These are phyloP conservation scores for Quercus berberidifolia DNA, from an alignment of 306 rosid species.

Conservation along the genomic window DNA sequence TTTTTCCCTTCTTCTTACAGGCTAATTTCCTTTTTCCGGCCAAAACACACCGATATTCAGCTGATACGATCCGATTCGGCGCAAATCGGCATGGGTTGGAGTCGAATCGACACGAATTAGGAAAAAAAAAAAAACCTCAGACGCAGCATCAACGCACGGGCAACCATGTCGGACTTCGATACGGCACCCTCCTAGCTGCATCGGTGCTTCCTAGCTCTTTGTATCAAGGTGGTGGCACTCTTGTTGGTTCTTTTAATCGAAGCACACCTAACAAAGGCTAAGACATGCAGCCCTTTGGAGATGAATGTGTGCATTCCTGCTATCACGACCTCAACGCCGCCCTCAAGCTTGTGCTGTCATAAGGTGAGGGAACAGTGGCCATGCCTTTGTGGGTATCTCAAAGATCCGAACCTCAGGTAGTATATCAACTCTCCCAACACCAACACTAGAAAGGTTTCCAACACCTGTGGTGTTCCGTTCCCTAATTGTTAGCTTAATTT, in stretches of 20 bases:
- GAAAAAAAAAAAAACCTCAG: no score
- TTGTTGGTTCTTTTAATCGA: background rate
- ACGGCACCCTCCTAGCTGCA: no score
- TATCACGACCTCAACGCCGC: constrained; percentile 4
- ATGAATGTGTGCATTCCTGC: constrained; percentile 15
- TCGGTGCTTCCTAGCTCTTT: background rate
- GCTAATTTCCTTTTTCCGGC: no score
- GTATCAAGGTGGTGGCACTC: background rate
- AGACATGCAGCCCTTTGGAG: constrained; percentile 18
- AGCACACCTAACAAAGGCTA: background rate
- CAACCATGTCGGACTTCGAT: no score
- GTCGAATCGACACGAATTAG: no score
- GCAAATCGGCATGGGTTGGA: no score
- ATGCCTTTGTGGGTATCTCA: constrained; percentile 56
- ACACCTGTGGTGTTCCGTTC: constrained; percentile 36
- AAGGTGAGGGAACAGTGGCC: constrained; percentile 48
- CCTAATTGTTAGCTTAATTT: constrained; percentile 27
- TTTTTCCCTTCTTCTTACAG: no score
- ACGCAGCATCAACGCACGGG: no score
- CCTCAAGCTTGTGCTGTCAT: constrained; percentile 38
- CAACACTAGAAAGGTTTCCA: constrained; percentile 37
- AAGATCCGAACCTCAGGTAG: constrained; percentile 32
- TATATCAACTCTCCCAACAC: constrained; percentile 42
- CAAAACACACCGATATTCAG: no score
- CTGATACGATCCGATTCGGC: no score